A percentile compares a stretch with the other conserved stretches of the same genome.
phyloP scores from a whole-genome alignment of 345 rosid species.

The Lepidium africanum region DNA sequence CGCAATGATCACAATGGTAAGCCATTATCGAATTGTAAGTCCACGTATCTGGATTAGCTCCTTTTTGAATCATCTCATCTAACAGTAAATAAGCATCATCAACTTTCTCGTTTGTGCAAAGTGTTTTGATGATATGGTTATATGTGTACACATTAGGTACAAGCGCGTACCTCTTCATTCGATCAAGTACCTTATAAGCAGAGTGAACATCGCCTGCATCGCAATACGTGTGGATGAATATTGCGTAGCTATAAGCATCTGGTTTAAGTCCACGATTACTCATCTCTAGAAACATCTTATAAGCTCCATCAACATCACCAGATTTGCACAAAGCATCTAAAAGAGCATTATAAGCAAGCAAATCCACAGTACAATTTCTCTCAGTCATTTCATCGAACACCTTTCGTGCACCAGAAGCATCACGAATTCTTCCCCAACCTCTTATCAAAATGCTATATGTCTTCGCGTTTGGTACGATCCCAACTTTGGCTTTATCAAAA shows the following conservation, averaged over 20 bases:
- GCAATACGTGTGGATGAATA: constrained; percentile 67
- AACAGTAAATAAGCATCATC: constrained; percentile 65
- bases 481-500: constrained; percentile 37
- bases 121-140: constrained; percentile 62
- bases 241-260: constrained; percentile 55
- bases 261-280: constrained; percentile 42
- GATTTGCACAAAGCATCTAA: constrained; percentile 65
- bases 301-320: constrained; percentile 54
- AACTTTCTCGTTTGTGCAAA: constrained; percentile 57
- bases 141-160: constrained; percentile 70
- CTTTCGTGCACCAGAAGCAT: constrained; percentile 37
- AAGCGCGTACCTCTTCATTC: constrained; percentile 57
- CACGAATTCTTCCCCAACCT: constrained; percentile 56
- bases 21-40: constrained; percentile 73
- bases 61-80: constrained; percentile 57
- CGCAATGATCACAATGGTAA: constrained; percentile 67
- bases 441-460: constrained; percentile 56
- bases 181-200: constrained; percentile 66
- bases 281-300: constrained; percentile 55
- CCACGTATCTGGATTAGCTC: constrained; percentile 62
- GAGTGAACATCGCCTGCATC: constrained; percentile 50
- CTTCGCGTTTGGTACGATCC: constrained; percentile 36
- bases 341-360: constrained; percentile 60
- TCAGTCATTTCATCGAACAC: constrained; percentile 76
- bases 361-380: constrained; percentile 36